phyloP scores from a whole-genome alignment of 2,329 filamentous ascomycete species.

The Trichoderma citrinoviride region DNA sequence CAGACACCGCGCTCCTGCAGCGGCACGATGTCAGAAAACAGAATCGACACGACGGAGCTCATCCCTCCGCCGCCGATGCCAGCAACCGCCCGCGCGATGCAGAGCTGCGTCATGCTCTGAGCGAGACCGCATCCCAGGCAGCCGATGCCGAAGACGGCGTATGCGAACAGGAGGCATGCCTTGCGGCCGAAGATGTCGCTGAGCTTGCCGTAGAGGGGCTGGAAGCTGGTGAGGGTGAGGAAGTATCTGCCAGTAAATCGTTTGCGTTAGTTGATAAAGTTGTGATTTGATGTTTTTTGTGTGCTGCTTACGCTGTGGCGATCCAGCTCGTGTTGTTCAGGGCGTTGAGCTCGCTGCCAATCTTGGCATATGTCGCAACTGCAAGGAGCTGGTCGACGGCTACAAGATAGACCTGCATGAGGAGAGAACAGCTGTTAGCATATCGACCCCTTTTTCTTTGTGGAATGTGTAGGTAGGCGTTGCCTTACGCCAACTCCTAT shows the following conservation, averaged over 20 bases:
- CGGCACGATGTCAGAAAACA: slow-evolving; percentile 66
- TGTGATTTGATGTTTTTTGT: too few relatives aligned
- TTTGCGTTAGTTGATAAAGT: too few relatives aligned
- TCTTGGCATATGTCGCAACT: slow-evolving; percentile 73
- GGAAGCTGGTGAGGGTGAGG: slow-evolving; percentile 70
- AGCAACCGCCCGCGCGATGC: slow-evolving; percentile 55
- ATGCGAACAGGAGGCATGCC: slow-evolving; percentile 61
- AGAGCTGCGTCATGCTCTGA: slow-evolving; percentile 62
- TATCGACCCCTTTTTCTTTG: too few relatives aligned
- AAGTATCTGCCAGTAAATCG: slow-evolving; percentile 53
- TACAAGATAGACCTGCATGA: slow-evolving; percentile 54
- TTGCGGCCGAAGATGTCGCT: slow-evolving; percentile 71
- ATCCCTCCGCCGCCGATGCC: slow-evolving; percentile 69
- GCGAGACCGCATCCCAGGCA: slow-evolving; percentile 63
- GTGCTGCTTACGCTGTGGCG: slow-evolving; percentile 42
- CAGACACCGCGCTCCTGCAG: slow-evolving; percentile 68
- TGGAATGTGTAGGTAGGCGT: not conserved
- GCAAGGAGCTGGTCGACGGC: slow-evolving; percentile 76
- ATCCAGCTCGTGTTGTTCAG: slow-evolving; percentile 76
- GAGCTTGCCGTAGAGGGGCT: slow-evolving; percentile 70
- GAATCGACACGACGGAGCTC: slow-evolving; percentile 65
- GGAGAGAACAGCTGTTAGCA: not conserved
- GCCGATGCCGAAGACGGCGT: slow-evolving; percentile 62
- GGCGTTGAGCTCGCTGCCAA: slow-evolving; percentile 71
- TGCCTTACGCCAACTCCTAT: slow-evolving; percentile 35